These are phyloP conservation scores for Pythium phragmitis DNA, from an alignment of 352 stramenopile species.

Conservation along the genomic window DNA sequence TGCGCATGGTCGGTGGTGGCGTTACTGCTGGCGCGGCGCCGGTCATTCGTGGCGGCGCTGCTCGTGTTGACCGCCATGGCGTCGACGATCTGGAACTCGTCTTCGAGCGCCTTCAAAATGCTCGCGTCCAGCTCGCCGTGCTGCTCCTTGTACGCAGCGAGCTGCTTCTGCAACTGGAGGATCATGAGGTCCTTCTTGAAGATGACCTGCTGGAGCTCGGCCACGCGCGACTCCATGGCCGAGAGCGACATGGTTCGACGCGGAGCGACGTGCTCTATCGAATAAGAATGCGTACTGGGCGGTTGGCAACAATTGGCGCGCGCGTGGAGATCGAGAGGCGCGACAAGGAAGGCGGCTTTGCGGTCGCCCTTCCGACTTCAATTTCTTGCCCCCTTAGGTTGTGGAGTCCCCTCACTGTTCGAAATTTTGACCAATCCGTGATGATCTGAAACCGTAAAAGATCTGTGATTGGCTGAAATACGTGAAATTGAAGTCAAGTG, in stretches of 20 bases:
- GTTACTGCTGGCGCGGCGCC: conserved; percentile 22
- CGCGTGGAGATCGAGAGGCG: not conserved
- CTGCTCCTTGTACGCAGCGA: conserved; percentile 55
- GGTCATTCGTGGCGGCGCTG: conserved; percentile 2
- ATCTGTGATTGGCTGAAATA: conserved; percentile 6
- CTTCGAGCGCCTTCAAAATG: conserved; percentile 29
- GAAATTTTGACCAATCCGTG: conserved; percentile 2
- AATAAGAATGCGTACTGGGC: no score
- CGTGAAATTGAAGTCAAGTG: not conserved
- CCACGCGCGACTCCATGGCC: conserved; percentile 50
- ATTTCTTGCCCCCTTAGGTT: not conserved
- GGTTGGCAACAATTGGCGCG: no score
- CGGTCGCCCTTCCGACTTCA: conserved; percentile 12
- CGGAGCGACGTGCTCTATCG: conserved; percentile 1
- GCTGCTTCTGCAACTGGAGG: conserved; percentile 64
- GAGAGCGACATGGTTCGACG: conserved; percentile 3
- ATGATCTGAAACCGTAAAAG: not conserved
- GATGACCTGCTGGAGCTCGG: conserved; percentile 79
- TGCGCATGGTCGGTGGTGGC: not conserved
- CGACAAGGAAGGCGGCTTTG: not conserved
- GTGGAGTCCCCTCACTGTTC: not conserved
- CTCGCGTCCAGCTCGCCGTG: conserved; percentile 49
- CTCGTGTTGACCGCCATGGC: conserved; percentile 18
- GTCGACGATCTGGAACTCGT: conserved; percentile 25
- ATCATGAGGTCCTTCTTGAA: conserved; percentile 87